Evolutionary conservation across 176 grass and related monocot genomes (phyloP), one percentile per base, ranked within the genome.

Genomic region (Oryza meyeriana): DNA sequence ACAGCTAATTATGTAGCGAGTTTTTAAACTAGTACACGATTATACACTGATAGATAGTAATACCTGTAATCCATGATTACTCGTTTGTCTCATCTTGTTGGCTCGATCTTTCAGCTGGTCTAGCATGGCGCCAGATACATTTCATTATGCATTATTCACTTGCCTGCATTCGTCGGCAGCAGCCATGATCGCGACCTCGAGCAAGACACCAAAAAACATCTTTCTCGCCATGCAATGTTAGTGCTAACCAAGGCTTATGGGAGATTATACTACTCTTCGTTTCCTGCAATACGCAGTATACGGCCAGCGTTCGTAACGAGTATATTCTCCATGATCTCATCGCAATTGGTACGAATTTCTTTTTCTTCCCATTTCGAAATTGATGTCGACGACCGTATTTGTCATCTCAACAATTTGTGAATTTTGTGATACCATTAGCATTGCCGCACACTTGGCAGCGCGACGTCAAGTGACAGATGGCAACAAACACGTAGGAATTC

Each of bases 401-500:
- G 69, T 64, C 71, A 79, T 34, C 18, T 78, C 32, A 26, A 82
- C 24, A 2, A 39, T 55, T 22, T 55, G 12, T 22, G 48, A 55
- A 55, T 55, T 55, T 17, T 65, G 30, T 64, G n/a, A 22, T 58
- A n/a, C 42, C 66, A 67, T 30, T 13, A 32, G 29, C 42, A 14
- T 30, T 12, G 42, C 61, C 62, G 26, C 61, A 86, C 88, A 89
- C 78, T 81, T 89, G 88, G 88, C 83, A 72, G 66, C 9, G 7
- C 5, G 55, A 14, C 66, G 29, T 12, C 33, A 42, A 47, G 66
- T 47, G 38, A 40, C 78, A 61, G 78, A 45, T 66, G 88, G 20
- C 44, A 58, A 89, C 83, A 74, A 89, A 64, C 83, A 86, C 78
- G 78, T 89, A 78, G 79, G 73, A 72, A 25, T 86, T 17, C 1